Conservation (phyloP, 345 rosid species). For the Turritis glabra region DNA sequence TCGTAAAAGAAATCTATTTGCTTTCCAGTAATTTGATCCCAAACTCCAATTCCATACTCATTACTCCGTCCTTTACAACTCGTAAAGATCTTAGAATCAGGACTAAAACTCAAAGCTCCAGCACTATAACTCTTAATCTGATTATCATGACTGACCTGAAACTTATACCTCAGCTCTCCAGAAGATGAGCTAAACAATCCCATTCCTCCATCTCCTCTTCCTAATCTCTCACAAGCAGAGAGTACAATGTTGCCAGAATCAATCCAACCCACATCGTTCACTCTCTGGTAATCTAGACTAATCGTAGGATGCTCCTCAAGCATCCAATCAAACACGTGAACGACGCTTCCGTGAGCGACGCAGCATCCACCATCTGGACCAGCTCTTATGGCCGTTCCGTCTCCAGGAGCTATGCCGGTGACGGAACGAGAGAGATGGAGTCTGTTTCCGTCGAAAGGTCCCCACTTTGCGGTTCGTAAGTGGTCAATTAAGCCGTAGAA, state of each 20-base stretch:
- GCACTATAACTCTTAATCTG: slow-evolving; percentile 81
- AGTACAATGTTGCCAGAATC: slow-evolving; percentile 61
- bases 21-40: slow-evolving; percentile 87
- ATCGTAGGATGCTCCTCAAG: slow-evolving; percentile 78
- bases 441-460: slow-evolving; percentile 80
- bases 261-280: slow-evolving; percentile 84
- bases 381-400: slow-evolving; percentile 93
- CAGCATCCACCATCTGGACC: slow-evolving; percentile 96
- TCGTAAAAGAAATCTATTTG: slow-evolving; percentile 90
- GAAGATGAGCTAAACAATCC: slow-evolving; percentile 72
- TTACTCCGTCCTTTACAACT: slow-evolving; percentile 92
- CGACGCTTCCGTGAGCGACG: slow-evolving; percentile 91
- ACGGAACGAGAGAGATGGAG: slow-evolving; percentile 58
- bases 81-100: slow-evolving; percentile 67
- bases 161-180: slow-evolving; percentile 74
- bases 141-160: slow-evolving; percentile 74
- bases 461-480: slow-evolving; percentile 81
- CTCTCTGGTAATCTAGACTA: slow-evolving; percentile 88
- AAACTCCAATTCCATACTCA: slow-evolving; percentile 95
- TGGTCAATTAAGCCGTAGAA: slow-evolving; percentile 86
- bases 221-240: slow-evolving; percentile 78
- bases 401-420: slow-evolving; percentile 86
- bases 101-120: slow-evolving; percentile 74
- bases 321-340: slow-evolving; percentile 90
- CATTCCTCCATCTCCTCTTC: slow-evolving; percentile 94